These are phyloP conservation scores for Saussurea involucrata DNA, from an alignment of 129 eudicot species.

Conservation along the genomic window DNA sequence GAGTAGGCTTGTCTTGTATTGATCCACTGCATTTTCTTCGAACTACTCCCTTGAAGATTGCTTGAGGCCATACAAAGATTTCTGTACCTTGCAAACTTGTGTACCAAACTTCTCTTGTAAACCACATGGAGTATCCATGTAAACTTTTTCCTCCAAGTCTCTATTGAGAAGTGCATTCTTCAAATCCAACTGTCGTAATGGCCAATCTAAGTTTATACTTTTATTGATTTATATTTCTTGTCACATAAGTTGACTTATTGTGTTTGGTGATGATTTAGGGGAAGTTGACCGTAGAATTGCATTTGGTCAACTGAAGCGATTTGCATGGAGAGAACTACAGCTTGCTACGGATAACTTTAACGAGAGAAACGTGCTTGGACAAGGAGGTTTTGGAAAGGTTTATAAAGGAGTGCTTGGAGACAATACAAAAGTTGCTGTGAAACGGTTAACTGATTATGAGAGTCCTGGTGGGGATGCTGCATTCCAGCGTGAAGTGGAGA, in stretches of 20 bases:
- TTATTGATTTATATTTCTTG: background rate
- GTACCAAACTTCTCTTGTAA: no score
- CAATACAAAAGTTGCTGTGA: slow-evolving; percentile 91
- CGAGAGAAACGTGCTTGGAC: slow-evolving; percentile 94
- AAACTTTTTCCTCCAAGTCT: no score
- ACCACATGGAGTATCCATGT: no score
- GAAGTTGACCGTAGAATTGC: slow-evolving; percentile 93
- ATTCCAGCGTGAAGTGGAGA: slow-evolving; percentile 97
- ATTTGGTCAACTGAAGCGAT: slow-evolving; percentile 91
- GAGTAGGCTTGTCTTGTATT: no score
- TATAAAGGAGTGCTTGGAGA: slow-evolving; percentile 87
- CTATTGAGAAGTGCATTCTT: no score
- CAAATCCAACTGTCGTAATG: no score
- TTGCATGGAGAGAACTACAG: slow-evolving; percentile 92
- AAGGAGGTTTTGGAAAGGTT: slow-evolving; percentile 98
- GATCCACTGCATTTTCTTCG: no score
- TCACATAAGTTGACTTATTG: slow-evolving; percentile 4
- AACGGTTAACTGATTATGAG: slow-evolving; percentile 82
- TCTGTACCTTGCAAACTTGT: no score
- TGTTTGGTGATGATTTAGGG: slow-evolving; percentile 40
- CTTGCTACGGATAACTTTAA: slow-evolving; percentile 89
- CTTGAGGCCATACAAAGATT: no score
- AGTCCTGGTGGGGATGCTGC: slow-evolving; percentile 97
- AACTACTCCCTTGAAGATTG: no score
- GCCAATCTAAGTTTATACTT: no score